Evolutionary conservation across 129 eudicot genomes (phyloP), one percentile per base, ranked within the genome.

Genomic region (Tagetes erecta): DNA sequence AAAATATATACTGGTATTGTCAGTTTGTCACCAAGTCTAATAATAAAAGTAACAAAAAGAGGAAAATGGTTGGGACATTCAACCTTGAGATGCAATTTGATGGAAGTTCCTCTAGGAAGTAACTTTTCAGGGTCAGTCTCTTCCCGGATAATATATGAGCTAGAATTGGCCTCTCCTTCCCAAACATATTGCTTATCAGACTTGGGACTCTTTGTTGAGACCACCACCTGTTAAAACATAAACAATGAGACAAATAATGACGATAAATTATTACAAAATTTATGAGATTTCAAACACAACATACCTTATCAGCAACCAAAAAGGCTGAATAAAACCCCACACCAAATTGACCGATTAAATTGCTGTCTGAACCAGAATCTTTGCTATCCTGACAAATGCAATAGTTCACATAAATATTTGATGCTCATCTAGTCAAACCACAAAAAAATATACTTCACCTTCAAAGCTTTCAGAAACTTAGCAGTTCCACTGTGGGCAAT

Each of bases 401-500:
- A 64, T 14, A 50, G 63, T 46, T 84, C 20, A 10, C 12, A 36
- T 75, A 49, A 70, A 63, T 40, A 59, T 60, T 8, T 37, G 41
- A 39, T 56, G 36, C 8, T 37, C 37, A 6, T 27, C 36, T 31
- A 13, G 30, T 44, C 55, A 13, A 66, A 56, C 35, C 60, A 36
- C 6, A 44, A 51, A 78, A 36, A 2, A 7, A 37, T n/a, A 76
- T 45, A 11, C 8, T n/a, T 51, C 52, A 92, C 98, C 98, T 92
- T 92, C 64, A 92, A 70, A 70, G 95, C 91, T 71, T 86, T 92
- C 13, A 92, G 71, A 74, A 90, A 92, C 88, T 92, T 92, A 0
- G 98, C 98, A 62, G 98, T 92, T 78, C 98, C 98, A 87, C 98
- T 92, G 56, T 92, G 96, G 3, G 98, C 98, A 67, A 92, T 92